Evolutionary conservation across 75 land plant genomes (phyloP), one percentile per base, ranked within the genome.

Genomic region (Picea glauca): DNA sequence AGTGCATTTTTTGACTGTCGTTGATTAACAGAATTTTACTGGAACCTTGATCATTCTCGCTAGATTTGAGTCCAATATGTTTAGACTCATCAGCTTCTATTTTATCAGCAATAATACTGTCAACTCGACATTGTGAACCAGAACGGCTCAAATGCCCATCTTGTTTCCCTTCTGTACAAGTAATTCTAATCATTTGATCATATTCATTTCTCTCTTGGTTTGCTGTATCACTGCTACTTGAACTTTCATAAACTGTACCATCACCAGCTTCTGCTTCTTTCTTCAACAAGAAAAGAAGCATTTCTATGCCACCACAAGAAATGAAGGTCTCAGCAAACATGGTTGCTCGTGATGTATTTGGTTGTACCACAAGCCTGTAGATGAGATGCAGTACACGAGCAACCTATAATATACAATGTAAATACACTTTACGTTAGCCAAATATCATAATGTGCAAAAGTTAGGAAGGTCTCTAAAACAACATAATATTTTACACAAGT

Each of bases 321-420:
- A 97, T 83, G 60, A 97, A 97, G n/a, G 90, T 86, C 80, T 97
- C 94, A 21, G 98, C 94, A 86, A 97, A 95, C 60, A 81, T 79
- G 21, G 90, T 85, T 81, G 99, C 96, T 68, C 91, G 84, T 31
- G 90, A 76, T 32, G 91, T 81, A 85, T 97, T 97, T 30, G 99
- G 99, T 62, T 97, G 99, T 21, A 93, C 96, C 12, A 97, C 88
- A 83, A 97, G 82, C 76, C 94, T 82, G 80, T 97, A 97, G 23
- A 97, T 70, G 17, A 97, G 87, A 70, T 91, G 96, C 82, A 97
- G 80, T 76, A 97, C 92, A 79, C 99, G 90, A 18, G 99, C 88
- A 81, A 97, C 96, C 99, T 97, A 84, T 43, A 62, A 62, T 20
- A 58, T 58, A 75, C 60, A 58, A 62, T 30, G 14, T 70, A 80